These are phyloP conservation scores for Aspergillus transmontanensis DNA, from an alignment of 2,329 filamentous ascomycete species.

Conservation along the genomic window DNA sequence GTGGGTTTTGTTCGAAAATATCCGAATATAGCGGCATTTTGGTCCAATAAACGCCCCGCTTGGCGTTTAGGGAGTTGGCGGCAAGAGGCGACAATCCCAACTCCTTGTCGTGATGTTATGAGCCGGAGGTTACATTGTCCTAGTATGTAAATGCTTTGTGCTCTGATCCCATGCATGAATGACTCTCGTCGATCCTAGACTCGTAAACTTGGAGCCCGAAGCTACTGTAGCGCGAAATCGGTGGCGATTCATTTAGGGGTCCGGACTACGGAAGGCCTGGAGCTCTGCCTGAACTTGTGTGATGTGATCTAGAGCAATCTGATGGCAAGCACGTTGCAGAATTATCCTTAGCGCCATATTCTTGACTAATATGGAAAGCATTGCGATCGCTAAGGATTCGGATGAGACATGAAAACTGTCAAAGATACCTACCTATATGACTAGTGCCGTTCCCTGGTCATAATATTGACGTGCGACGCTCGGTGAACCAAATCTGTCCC, in stretches of 20 bases:
- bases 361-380: neutral
- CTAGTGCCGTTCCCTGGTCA: neutral
- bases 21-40: constrained; percentile 3
- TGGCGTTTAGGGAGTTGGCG: neutral
- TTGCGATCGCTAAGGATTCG: neutral
- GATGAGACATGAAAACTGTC: neutral
- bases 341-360: neutral
- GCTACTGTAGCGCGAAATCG: neutral
- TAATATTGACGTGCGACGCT: neutral
- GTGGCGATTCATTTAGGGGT: neutral
- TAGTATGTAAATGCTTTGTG: neutral
- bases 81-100: neutral
- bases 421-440: neutral
- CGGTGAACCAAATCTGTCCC: neutral
- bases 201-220: neutral
- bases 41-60: neutral
- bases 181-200: neutral
- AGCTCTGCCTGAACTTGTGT: neutral
- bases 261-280: neutral
- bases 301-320: neutral
- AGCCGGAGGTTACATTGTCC: neutral
- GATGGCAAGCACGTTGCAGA: neutral
- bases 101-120: neutral
- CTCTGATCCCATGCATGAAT: neutral
- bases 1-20: neutral